Evolutionary conservation across 1,284 basidiomycete species (phyloP).

Genomic region (Porodaedalea pini): DNA sequence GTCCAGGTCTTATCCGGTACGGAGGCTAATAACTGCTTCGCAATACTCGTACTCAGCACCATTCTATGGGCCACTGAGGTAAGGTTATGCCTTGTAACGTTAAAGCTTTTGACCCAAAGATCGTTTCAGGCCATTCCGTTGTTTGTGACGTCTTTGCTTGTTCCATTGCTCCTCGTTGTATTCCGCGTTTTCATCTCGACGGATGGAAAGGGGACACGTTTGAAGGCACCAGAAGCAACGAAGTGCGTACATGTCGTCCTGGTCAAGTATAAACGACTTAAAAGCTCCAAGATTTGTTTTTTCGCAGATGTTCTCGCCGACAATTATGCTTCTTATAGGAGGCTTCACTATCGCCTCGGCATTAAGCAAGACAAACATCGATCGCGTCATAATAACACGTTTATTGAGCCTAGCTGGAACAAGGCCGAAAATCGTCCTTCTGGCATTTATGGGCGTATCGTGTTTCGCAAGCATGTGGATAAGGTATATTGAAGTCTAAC

Average conservation of each 20-base stretch:
- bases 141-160: conserved; percentile 90
- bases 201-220: conserved; percentile 50
- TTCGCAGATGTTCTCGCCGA: conserved; percentile 83
- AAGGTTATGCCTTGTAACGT: conserved; percentile 24
- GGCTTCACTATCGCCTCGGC: conserved; percentile 99
- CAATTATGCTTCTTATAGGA: conserved; percentile 94
- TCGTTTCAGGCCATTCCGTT: conserved; percentile 83
- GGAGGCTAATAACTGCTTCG: conserved; percentile 90
- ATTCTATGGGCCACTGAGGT: conserved; percentile 97
- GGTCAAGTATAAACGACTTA: conserved; percentile 5
- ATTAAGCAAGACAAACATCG: conserved; percentile 95
- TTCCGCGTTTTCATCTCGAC: conserved; percentile 76
- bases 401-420: conserved; percentile 90
- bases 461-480: conserved; percentile 99
- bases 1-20: conserved; percentile 56
- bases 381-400: conserved; percentile 91
- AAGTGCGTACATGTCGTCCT: conserved; percentile 52
- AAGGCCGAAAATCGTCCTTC: conserved; percentile 79
- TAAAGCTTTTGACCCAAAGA: background rate
- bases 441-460: conserved; percentile 95
- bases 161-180: conserved; percentile 88
- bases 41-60: conserved; percentile 88
- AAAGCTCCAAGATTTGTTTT: conserved; percentile 59
- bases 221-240: conserved; percentile 74
- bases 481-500: conserved; percentile 48